A percentile compares a stretch with the other conserved stretches of the same genome.
Conservation (phyloP, 1,284 basidiomycete genomes). For the Fistulina hepatica region DNA sequence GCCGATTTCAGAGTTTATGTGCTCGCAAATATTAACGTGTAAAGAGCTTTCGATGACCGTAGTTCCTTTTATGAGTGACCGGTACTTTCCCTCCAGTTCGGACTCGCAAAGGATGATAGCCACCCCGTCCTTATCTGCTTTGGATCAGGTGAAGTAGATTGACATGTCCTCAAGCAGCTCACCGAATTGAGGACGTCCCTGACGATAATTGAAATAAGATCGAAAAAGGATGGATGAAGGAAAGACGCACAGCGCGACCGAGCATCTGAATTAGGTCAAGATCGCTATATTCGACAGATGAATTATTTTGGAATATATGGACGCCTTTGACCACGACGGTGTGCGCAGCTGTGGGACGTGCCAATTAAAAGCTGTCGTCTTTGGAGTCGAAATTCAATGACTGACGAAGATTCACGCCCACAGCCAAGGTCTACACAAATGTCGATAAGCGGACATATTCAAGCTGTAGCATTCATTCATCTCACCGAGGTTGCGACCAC, state of each 20-base stretch:
- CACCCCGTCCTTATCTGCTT: slow-evolving; percentile 61
- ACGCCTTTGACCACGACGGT: slow-evolving; percentile 79
- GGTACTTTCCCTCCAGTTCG: slow-evolving; percentile 65
- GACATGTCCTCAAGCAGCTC: slow-evolving; percentile 7
- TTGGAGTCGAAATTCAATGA: slow-evolving; percentile 9
- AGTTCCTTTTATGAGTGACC: slow-evolving; percentile 48
- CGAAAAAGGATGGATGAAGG: not conserved
- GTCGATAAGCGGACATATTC: slow-evolving; percentile 2
- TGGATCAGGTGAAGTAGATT: slow-evolving; percentile 1
- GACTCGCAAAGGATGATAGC: slow-evolving; percentile 74
- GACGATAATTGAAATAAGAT: too few species aligned
- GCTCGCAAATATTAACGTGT: slow-evolving; percentile 76
- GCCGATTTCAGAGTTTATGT: slow-evolving; percentile 87
- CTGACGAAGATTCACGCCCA: slow-evolving; percentile 81
- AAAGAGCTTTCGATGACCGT: slow-evolving; percentile 78
- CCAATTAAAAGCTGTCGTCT: not conserved
- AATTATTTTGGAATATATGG: slow-evolving; percentile 55
- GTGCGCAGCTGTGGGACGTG: slow-evolving; percentile 47
- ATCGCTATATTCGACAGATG: slow-evolving; percentile 66
- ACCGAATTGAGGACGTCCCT: slow-evolving; percentile 94
- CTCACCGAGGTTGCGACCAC: slow-evolving; percentile 66
- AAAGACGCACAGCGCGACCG: slow-evolving; percentile 27
- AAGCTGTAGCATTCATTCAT: slow-evolving; percentile 10
- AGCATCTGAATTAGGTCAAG: slow-evolving; percentile 82
- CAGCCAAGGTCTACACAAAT: slow-evolving; percentile 61